Percentiles rank a stretch among this genome's conserved stretches.
Conservation (phyloP, 371 early-diverging fungal species). For the Rhizopus delemar region DNA sequence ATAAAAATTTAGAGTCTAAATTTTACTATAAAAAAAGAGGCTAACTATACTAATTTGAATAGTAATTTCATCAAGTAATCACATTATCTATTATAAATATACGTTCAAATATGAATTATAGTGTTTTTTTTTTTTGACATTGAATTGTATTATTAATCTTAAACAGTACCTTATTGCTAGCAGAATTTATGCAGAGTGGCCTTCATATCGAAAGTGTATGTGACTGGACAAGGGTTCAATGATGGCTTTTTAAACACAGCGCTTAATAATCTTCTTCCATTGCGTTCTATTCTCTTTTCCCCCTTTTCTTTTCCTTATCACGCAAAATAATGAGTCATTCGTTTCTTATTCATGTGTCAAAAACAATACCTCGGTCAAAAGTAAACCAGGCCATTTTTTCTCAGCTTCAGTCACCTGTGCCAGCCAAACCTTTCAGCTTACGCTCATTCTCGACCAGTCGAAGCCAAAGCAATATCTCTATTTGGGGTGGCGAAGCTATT, state of each 20-base stretch:
- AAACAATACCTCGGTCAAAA: conserved; percentile 49
- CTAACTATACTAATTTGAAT: no score
- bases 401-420: conserved; percentile 32
- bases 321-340: conserved; percentile 30
- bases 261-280: conserved; percentile 1
- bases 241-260: conserved; percentile 1
- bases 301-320: conserved; percentile 1
- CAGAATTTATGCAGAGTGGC: no score
- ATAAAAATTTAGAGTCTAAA: no score
- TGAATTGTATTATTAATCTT: no score
- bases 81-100: no score
- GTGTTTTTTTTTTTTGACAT: no score
- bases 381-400: conserved; percentile 41
- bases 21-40: no score
- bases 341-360: conserved; percentile 54
- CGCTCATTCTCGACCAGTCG: conserved; percentile 33
- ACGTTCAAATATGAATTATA: no score
- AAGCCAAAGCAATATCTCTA: conserved; percentile 28
- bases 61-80: no score
- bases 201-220: neutral
- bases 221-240: neutral
- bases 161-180: no score
- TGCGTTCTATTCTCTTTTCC: conserved; percentile 2
- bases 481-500: conserved; percentile 44
- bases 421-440: conserved; percentile 23